Conservation (phyloP, 495 filamentous ascomycete species). For the Aspergillus carlsbadensis region DNA sequence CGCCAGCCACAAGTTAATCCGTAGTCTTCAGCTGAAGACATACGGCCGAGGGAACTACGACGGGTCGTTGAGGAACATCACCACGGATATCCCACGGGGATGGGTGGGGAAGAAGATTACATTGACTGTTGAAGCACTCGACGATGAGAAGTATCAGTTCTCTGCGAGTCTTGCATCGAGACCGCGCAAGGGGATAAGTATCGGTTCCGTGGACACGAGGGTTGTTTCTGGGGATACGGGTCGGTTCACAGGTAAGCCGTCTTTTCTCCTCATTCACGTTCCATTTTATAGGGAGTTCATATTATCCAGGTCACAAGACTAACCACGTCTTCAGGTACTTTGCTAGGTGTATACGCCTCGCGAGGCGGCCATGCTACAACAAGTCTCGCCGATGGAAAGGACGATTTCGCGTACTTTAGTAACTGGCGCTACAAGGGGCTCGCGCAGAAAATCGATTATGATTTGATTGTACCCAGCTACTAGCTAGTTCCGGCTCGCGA, state of each 20-base stretch:
- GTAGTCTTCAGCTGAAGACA: not conserved
- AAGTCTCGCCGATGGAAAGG: not conserved
- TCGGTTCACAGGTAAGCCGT: constrained; percentile 16
- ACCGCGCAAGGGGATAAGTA: not conserved
- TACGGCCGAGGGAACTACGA: constrained; percentile 11
- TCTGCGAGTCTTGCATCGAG: constrained; percentile 1
- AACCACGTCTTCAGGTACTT: constrained; percentile 7
- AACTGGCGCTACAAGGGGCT: constrained; percentile 18
- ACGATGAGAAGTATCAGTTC: constrained; percentile 14
- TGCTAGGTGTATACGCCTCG: constrained; percentile 19
- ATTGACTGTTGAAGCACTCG: constrained; percentile 10
- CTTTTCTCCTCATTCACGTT: no score
- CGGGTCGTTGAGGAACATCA: not conserved
- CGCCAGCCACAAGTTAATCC: not conserved
- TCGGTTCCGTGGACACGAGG: constrained; percentile 12
- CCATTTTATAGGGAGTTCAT: no score
- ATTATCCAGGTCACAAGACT: not conserved
- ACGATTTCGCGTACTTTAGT: constrained; percentile 15
- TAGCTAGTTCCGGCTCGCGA: no score
- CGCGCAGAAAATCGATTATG: constrained; percentile 20
- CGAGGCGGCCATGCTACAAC: not conserved
- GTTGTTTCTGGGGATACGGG: constrained; percentile 19
- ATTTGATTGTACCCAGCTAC: constrained; percentile 11
- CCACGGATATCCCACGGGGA: not conserved
- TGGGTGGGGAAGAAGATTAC: constrained; percentile 7